Evolutionary conservation across 2,329 filamentous ascomycete genomes (phyloP).

Genomic region (Aspergillaceae sp.): DNA sequence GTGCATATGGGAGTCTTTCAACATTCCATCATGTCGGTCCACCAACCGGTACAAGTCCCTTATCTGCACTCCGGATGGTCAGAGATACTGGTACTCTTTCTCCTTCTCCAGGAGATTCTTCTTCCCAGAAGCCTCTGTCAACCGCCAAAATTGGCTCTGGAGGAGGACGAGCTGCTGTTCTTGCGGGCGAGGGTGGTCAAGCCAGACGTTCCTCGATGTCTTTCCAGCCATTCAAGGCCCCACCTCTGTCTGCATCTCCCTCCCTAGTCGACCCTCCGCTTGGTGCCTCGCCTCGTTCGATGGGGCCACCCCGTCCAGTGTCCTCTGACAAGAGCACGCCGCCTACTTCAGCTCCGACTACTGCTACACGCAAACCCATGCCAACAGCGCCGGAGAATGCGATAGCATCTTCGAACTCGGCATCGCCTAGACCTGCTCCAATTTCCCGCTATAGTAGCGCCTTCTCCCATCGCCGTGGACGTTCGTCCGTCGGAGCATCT

Average conservation of each 20-base stretch:
- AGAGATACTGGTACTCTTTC: conserved; percentile 44
- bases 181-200: conserved; percentile 42
- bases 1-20: conserved; percentile 81
- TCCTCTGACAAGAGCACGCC: conserved; percentile 34
- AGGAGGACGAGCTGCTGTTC: conserved; percentile 22
- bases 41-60: conserved; percentile 70
- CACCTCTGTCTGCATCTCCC: conserved; percentile 85
- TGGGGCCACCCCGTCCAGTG: conserved; percentile 34
- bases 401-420: conserved; percentile 57
- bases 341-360: conserved; percentile 28
- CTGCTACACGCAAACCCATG: conserved; percentile 30
- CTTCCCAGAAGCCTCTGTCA: conserved; percentile 43
- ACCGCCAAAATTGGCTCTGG: conserved; percentile 21
- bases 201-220: conserved; percentile 72
- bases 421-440: conserved; percentile 69
- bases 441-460: conserved; percentile 88
- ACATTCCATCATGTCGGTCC: conserved; percentile 76
- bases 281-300: conserved; percentile 45
- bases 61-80: conserved; percentile 69
- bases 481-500: conserved; percentile 66
- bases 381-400: conserved; percentile 54
- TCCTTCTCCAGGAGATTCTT: conserved; percentile 42
- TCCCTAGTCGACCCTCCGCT: conserved; percentile 42
- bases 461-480: conserved; percentile 74
- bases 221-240: conserved; percentile 93